Evolutionary conservation across 495 filamentous ascomycete species (phyloP).

Genomic region (Chlorociboria aeruginascens): DNA sequence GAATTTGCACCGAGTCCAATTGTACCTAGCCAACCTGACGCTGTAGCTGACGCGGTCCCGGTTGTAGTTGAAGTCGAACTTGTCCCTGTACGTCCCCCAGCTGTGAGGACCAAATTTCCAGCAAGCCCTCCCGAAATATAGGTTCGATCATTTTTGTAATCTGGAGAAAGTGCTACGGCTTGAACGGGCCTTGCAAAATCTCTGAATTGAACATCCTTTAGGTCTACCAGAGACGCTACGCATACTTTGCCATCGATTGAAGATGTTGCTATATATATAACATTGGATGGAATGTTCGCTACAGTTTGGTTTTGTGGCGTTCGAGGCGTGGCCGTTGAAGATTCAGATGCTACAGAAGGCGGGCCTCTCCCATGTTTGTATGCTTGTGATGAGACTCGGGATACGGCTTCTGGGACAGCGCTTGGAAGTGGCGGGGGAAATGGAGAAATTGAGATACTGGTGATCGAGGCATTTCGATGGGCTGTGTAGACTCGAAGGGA

Average conservation of each 20-base stretch:
- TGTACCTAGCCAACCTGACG: slow-evolving; percentile 83
- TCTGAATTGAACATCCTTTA: slow-evolving; percentile 69
- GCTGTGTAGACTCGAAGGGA: slow-evolving; percentile 75
- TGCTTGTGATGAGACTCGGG: slow-evolving; percentile 35
- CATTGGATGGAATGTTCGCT: slow-evolving; percentile 64
- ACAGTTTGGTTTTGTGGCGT: slow-evolving; percentile 35
- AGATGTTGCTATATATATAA: slow-evolving; percentile 82
- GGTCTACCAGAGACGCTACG: slow-evolving; percentile 62
- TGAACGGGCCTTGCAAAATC: slow-evolving; percentile 91
- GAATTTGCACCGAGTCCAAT: slow-evolving; percentile 66
- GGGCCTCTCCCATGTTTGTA: slow-evolving; percentile 25
- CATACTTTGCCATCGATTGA: slow-evolving; percentile 96
- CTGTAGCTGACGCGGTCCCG: slow-evolving; percentile 63
- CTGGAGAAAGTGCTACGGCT: slow-evolving; percentile 80
- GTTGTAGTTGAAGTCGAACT: slow-evolving; percentile 72
- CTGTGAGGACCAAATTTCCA: slow-evolving; percentile 81
- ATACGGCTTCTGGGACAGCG: slow-evolving; percentile 38
- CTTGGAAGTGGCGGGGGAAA: slow-evolving; percentile 63
- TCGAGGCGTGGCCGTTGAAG: slow-evolving; percentile 35
- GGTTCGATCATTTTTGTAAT: slow-evolving; percentile 75
- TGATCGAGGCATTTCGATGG: slow-evolving; percentile 73
- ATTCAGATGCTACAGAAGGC: slow-evolving; percentile 35
- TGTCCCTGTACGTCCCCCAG: slow-evolving; percentile 62
- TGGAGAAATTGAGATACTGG: slow-evolving; percentile 81
- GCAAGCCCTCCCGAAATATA: slow-evolving; percentile 87